These are phyloP conservation scores for Suillus discolor DNA, from an alignment of 768 basidiomycete genomes.

Conservation along the genomic window DNA sequence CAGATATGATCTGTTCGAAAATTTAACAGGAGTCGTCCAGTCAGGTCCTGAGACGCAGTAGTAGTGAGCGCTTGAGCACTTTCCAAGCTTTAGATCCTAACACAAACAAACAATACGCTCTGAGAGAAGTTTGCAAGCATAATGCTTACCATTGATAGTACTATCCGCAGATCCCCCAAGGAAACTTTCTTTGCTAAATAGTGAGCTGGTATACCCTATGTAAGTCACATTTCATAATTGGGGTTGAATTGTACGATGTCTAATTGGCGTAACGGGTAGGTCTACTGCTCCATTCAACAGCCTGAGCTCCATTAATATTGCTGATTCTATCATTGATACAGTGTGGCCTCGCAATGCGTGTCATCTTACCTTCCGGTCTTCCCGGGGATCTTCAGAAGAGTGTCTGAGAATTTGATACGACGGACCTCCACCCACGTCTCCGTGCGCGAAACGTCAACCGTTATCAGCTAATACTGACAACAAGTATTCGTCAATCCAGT, in stretches of 20 bases:
- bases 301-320: not conserved
- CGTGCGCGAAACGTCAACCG: not conserved
- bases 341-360: not conserved
- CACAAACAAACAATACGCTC: not conserved
- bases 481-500: not conserved
- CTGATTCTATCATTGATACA: not conserved
- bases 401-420: not conserved
- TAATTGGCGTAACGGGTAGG: not conserved
- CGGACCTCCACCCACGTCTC: not conserved
- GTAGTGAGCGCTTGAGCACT: not conserved
- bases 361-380: not conserved
- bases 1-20: slow-evolving; percentile 19
- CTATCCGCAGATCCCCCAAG: not conserved
- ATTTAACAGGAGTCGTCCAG: slow-evolving; percentile 8
- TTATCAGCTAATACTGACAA: not conserved
- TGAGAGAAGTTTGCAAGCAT: not conserved
- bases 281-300: not conserved
- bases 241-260: not conserved
- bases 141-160: not conserved
- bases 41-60: not conserved
- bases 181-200: not conserved
- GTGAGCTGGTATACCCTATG: not conserved
- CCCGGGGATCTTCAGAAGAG: slow-evolving; percentile 1
- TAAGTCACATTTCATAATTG: not conserved
- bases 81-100: slow-evolving; percentile 1